These are phyloP conservation scores for Acorus gramineus DNA, from an alignment of 106 monocot genomes.

Conservation along the genomic window DNA sequence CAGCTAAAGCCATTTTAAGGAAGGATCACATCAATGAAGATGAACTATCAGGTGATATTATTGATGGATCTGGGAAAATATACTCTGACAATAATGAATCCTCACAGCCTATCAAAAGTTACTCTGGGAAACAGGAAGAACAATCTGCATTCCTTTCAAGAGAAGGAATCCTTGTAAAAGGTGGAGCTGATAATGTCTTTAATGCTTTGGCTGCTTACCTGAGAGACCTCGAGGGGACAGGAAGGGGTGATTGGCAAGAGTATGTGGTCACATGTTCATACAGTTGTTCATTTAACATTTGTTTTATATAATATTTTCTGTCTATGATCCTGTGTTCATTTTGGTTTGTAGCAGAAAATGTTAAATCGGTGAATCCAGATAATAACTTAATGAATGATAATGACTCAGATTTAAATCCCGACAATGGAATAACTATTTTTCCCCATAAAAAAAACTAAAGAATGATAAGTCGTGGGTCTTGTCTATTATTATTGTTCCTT, in stretches of 20 bases:
- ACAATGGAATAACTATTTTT: too few relatives aligned
- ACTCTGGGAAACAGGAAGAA: conserved; percentile 17
- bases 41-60: conserved; percentile 7
- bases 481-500: too few relatives aligned
- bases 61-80: conserved; percentile 6
- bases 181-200: conserved; percentile 59
- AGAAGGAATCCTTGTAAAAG: conserved; percentile 46
- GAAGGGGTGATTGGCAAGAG: conserved; percentile 90
- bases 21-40: conserved; percentile 9
- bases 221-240: conserved; percentile 83
- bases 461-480: too few relatives aligned
- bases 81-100: conserved; percentile 8
- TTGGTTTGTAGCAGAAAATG: too few relatives aligned
- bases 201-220: conserved; percentile 81
- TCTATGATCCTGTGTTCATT: not conserved
- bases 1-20: conserved; percentile 42
- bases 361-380: too few relatives aligned
- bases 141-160: conserved; percentile 61
- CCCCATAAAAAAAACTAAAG: too few relatives aligned
- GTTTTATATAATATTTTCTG: not conserved
- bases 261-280: conserved; percentile 19
- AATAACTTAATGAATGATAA: too few relatives aligned
- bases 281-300: too few relatives aligned
- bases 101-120: conserved; percentile 1
- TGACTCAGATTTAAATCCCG: too few relatives aligned